Evolutionary conservation across 768 basidiomycete genomes (phyloP).

Genomic region (Punctularia strigosozonata): DNA sequence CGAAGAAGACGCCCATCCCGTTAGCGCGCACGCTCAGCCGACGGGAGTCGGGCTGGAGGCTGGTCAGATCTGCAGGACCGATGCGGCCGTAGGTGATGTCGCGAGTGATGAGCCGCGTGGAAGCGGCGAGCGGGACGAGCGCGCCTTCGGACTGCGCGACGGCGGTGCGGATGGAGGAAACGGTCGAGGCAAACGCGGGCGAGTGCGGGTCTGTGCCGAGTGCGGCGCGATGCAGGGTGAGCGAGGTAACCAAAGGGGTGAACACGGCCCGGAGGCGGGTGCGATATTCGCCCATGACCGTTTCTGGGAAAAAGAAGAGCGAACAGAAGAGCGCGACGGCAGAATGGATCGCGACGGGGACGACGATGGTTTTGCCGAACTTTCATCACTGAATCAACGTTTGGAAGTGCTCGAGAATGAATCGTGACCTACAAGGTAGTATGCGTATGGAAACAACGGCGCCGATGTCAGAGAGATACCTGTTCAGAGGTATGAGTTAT

Average conservation of each 20-base stretch:
- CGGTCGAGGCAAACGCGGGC: constrained; percentile 23
- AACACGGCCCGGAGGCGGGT: constrained; percentile 35
- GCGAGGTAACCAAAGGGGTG: constrained; percentile 30
- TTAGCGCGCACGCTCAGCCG: constrained; percentile 45
- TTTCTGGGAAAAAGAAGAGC: constrained; percentile 47
- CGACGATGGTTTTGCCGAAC: constrained; percentile 37
- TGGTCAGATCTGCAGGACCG: constrained; percentile 40
- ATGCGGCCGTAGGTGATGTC: constrained; percentile 55
- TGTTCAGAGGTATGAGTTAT: constrained; percentile 11
- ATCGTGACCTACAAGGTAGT: constrained; percentile 32
- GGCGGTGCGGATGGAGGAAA: constrained; percentile 23
- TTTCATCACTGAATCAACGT: constrained; percentile 10
- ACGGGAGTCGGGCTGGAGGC: constrained; percentile 37
- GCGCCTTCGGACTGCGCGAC: constrained; percentile 30
- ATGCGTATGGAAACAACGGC: constrained; percentile 52
- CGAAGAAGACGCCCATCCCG: constrained; percentile 52
- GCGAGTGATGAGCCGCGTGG: constrained; percentile 37
- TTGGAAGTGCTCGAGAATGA: neutral
- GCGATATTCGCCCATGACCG: constrained; percentile 50
- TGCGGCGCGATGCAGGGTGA: constrained; percentile 33
- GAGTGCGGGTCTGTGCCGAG: constrained; percentile 32
- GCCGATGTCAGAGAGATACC: constrained; percentile 51
- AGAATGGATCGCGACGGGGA: constrained; percentile 51
- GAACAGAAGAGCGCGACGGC: constrained; percentile 41
- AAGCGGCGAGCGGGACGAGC: constrained; percentile 39